Evolutionary conservation across 305 asterid species (phyloP), one percentile per base, ranked within the genome.

Genomic region (Coffea humblotiana): DNA sequence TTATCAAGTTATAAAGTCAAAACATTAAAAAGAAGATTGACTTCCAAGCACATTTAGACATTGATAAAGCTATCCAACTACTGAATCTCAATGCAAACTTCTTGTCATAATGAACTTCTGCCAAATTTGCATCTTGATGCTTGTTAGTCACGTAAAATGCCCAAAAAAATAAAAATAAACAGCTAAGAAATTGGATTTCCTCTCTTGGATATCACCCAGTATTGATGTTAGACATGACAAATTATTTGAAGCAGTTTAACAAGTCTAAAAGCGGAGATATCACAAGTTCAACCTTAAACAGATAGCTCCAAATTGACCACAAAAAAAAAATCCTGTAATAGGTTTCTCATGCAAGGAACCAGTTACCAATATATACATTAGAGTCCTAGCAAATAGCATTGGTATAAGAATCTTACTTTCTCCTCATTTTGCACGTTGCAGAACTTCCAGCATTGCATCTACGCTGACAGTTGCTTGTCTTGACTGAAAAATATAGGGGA

Each of bases 381-480:
- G 58, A 51, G 10, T 40, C 19, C 76, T 16, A 63, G 49, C 25
- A 80, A 69, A 56, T 18, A 64, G 77, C 67, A 58, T 45, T 16
- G 15, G 71, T 23, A 72, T 56, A 37, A 37, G 43, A 37, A 37
- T 37, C 84, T 80, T 89, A 89, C 97, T 91, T 93, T 90, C 8
- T 77, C 83, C 86, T 89, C 92, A 32, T 88, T 88, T 89, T 12
- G 92, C 80, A 61, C 84, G 89, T 45, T 90, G 94, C 85, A 93
- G 82, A 77, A 91, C 93, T 77, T 93, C 98, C 83, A 95, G 91
- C 97, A 95, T 90, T 47, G 94, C 90, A 88, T 95, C 98, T 32
- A 91, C 93, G 67, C 94, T 91, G 85, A 95, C 97, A 43, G 91
- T 88, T 43, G 98, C 97, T 69, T 93, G 99, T 63, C 97, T 92